phyloP scores from a whole-genome alignment of 176 grass and related monocot genomes.

The Zoysia pacifica region DNA sequence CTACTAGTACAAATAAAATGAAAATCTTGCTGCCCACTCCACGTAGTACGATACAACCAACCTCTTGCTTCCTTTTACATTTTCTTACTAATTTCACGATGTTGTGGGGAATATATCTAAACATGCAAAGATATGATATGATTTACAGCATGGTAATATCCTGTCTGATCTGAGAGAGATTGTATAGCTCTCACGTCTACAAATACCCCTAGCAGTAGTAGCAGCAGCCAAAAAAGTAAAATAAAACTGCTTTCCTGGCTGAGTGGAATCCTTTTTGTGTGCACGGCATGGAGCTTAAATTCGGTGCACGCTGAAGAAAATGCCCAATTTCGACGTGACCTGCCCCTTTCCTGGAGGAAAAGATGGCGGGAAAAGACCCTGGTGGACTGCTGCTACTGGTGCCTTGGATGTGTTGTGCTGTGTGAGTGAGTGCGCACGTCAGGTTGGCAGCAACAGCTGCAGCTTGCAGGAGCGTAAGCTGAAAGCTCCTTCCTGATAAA shows the following conservation, averaged over 20 bases:
- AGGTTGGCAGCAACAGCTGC: too few species aligned
- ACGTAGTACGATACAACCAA: slow-evolving; percentile 29
- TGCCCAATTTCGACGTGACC: slow-evolving; percentile 41
- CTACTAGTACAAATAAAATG: neutral
- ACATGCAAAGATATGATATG: neutral
- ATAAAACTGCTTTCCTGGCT: slow-evolving; percentile 16
- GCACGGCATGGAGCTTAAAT: slow-evolving; percentile 23
- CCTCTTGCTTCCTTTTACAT: neutral
- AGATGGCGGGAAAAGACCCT: slow-evolving; percentile 33
- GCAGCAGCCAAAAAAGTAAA: neutral
- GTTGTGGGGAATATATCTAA: slow-evolving; percentile 27
- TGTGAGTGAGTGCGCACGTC: neutral
- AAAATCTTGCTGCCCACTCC: slow-evolving; percentile 1
- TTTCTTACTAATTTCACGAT: slow-evolving; percentile 24
- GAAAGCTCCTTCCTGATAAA: neutral
- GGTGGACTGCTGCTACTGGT: neutral
- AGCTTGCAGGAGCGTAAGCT: neutral
- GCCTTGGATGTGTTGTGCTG: neutral
- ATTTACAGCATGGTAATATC: slow-evolving; percentile 29
- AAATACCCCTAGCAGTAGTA: slow-evolving; percentile 5
- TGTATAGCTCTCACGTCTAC: slow-evolving; percentile 1
- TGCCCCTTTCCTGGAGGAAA: slow-evolving; percentile 27
- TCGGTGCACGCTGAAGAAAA: slow-evolving; percentile 7
- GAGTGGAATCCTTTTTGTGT: slow-evolving; percentile 33
- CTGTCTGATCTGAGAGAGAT: neutral